Evolutionary conservation across 2,329 filamentous ascomycete species (phyloP).

Genomic region (Fusarium sororula): DNA sequence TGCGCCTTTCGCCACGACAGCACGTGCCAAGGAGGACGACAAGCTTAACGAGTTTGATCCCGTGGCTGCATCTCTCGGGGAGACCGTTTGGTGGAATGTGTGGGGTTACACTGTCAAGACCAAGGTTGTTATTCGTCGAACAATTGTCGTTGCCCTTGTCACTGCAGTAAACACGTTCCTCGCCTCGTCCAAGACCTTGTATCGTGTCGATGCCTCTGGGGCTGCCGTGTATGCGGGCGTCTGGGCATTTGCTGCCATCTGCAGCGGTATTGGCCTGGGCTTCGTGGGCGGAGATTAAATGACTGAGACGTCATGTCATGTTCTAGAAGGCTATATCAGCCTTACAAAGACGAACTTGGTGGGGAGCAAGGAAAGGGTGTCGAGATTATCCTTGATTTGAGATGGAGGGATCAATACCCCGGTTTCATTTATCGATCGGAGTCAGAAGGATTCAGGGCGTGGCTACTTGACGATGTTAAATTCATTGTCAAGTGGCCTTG

Average conservation of each 20-base stretch:
- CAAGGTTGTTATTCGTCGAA: slow-evolving; percentile 72
- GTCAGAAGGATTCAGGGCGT: slow-evolving; percentile 18
- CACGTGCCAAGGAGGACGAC: slow-evolving; percentile 58
- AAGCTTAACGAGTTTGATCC: slow-evolving; percentile 68
- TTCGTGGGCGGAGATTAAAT: slow-evolving; percentile 57
- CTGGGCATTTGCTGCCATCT: slow-evolving; percentile 73
- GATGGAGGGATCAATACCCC: slow-evolving; percentile 29
- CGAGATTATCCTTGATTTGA: slow-evolving; percentile 17
- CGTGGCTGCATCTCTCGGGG: slow-evolving; percentile 68
- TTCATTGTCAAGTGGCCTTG: background rate
- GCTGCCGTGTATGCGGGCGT: slow-evolving; percentile 77
- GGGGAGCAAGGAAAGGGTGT: slow-evolving; percentile 4
- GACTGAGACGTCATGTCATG: background rate
- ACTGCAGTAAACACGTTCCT: slow-evolving; percentile 69
- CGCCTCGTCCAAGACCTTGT: slow-evolving; percentile 71
- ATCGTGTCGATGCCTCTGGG: slow-evolving; percentile 74
- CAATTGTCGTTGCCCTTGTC: slow-evolving; percentile 65
- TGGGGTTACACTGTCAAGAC: slow-evolving; percentile 73
- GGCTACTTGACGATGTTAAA: slow-evolving; percentile 12
- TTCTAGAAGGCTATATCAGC: slow-evolving; percentile 23
- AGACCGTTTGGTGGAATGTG: slow-evolving; percentile 78
- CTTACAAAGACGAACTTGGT: slow-evolving; percentile 13
- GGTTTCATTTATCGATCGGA: slow-evolving; percentile 21
- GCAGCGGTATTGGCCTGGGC: slow-evolving; percentile 66
- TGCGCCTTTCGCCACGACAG: slow-evolving; percentile 68